Base-by-base conservation (phyloP, 2,329 filamentous ascomycete species). In the Cryphonectria carpinicola region DNA sequence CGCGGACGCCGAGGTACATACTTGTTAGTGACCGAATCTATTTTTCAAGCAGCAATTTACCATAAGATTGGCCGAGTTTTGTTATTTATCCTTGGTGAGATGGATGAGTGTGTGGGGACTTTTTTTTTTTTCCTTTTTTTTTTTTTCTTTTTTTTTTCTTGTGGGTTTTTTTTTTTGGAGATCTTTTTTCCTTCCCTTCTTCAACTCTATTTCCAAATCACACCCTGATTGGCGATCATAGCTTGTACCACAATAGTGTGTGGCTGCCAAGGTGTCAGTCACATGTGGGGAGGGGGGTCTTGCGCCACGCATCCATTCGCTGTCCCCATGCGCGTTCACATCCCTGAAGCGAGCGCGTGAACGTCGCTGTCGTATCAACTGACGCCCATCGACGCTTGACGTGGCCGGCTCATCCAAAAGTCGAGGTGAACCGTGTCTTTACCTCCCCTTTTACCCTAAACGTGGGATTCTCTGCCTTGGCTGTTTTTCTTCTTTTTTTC, bases 361-460 rank as follows among this genome's bases (percentile, higher is more conserved):
- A 66, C 62, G 66, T 70, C 25, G 66, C 67, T 39, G 67, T 58
- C 46, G 62, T 43, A 71, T 69, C 70, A 70, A 70, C 67, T 71
- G 70, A 69, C 70, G 37, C 41, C 25, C 39, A 35, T 32, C 64
- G 19, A 32, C 11, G 22, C 46, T 58, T 39, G 49, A 66, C 58
- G 58, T 64, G 70, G 58, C 58, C 6, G 32, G 43, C 58, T 14
- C 49, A 56, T 41, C 19, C 49, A 56, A 66, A 66, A 3, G 28
- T 32, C n/a, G 7, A 25, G 17, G 25, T 41, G 22, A 32, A 61
- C 32, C 22, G 28, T 32, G 66, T 62, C 54, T 62, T 39, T 19
- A 39, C 14, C 54, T 32, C 46, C 28, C 11, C 28, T 10, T 28
- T 35, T 4, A 58, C 4, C 1, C 25, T 7, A 1, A 58, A 32